Percentiles rank a stretch among this genome's conserved stretches.
Evolutionary conservation across 768 basidiomycete species (phyloP).

Genomic region (Mycena rosella): DNA sequence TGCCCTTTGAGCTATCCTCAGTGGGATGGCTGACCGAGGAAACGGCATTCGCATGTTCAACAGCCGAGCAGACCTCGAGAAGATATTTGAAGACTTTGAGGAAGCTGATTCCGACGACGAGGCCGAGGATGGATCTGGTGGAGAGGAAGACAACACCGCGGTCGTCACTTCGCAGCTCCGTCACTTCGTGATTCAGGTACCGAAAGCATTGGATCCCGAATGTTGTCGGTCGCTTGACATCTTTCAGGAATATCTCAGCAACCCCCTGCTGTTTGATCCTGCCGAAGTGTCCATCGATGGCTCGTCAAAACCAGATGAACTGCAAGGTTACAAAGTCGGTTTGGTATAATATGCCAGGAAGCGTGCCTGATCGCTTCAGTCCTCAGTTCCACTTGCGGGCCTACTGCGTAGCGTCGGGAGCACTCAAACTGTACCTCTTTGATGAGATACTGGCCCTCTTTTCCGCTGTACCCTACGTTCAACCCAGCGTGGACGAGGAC

Average conservation of each 20-base stretch:
- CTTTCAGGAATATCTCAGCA: conserved; percentile 84
- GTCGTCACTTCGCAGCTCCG: conserved; percentile 89
- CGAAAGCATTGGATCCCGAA: conserved; percentile 25
- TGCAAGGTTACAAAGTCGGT: conserved; percentile 72
- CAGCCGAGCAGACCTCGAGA: conserved; percentile 74
- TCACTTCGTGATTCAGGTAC: conserved; percentile 96
- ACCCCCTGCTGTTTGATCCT: conserved; percentile 85
- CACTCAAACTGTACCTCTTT: conserved; percentile 84
- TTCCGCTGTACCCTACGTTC: conserved; percentile 76
- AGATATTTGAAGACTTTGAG: conserved; percentile 89
- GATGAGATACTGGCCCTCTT: conserved; percentile 90
- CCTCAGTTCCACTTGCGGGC: conserved; percentile 92
- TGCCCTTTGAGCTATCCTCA: conserved; percentile 36
- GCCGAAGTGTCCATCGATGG: conserved; percentile 53
- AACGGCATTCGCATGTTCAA: conserved; percentile 95
- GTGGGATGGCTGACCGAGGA: conserved; percentile 95
- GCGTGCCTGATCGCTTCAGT: conserved; percentile 6
- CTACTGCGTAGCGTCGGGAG: conserved; percentile 85
- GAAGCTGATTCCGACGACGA: conserved; percentile 61
- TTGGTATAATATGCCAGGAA: conserved; percentile 4
- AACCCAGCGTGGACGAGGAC: conserved; percentile 53
- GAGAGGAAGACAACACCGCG: conserved; percentile 56
- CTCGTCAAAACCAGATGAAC: conserved; percentile 34
- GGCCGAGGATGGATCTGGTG: conserved; percentile 44
- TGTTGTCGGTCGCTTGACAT: conserved; percentile 20